Evolutionary conservation across 2,329 filamentous ascomycete species (phyloP), one percentile per base, ranked within the genome.

Genomic region (Ophiostoma australiae): DNA sequence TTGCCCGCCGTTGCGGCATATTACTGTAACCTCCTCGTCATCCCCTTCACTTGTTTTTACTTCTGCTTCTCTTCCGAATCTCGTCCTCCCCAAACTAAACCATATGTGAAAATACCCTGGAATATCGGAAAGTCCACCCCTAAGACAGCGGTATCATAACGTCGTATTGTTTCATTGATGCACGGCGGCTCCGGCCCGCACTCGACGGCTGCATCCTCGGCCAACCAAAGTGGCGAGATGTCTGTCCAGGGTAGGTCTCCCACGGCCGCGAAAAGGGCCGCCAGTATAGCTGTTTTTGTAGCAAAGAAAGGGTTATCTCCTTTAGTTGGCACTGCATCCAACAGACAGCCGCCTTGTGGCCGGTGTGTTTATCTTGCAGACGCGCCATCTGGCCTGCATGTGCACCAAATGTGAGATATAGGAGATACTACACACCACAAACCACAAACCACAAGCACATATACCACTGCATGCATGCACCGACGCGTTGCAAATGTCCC

Each of bases 111-210:
- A n/a, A 8, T n/a, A 17, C 10, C 13, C 37, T 44, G 20, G 5
- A 20, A n/a, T 48, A 48, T 20, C 17, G 4, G 20, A 48, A 1
- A 4, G 2, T 1, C 44, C 5, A 48, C 4, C 7, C 3, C 17
- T 17, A 44, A 48, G 17, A n/a, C n/a, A 20, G 6, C 20, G 2
- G 44, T 48, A 48, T 48, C 44, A 48, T 48, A 48, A 8, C 17
- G 6, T n/a, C 20, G 44, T n/a, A 48, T 3, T 48, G 44, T 58
- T 58, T 58, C 23, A 58, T 58, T 58, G n/a, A 58, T 58, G 52
- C 52, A 58, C 52, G 23, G 52, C 52, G 52, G 52, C 10, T 58
- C 52, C 52, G 52, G 52, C 8, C 52, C 52, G 52, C 52, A 58
- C 10, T 27, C 52, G 10, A 20, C 11, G 23, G 15, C n/a, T 58